Evolutionary conservation across 1,284 basidiomycete genomes (phyloP).

Genomic region (Phellopilus nigrolimitatus): DNA sequence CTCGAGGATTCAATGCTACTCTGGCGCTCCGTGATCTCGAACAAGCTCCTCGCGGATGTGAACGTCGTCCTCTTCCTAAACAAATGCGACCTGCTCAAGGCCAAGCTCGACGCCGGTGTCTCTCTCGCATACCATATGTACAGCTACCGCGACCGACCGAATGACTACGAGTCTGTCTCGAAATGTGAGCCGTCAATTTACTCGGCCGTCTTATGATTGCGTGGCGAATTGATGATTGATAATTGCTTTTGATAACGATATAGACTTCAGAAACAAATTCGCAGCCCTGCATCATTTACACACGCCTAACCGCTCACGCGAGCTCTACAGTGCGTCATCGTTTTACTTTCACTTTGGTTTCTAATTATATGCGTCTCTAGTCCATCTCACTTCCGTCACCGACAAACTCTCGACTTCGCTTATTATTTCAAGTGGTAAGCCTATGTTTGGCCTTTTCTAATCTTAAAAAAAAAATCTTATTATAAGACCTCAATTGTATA

Average conservation of each 20-base stretch:
- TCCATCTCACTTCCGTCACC: slow-evolving; percentile 76
- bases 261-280: slow-evolving; percentile 74
- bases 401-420: slow-evolving; percentile 42
- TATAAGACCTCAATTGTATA: background rate
- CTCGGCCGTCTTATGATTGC: slow-evolving; percentile 7
- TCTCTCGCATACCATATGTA: slow-evolving; percentile 61
- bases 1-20: slow-evolving; percentile 70
- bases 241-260: background rate
- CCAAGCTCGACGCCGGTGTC: slow-evolving; percentile 73
- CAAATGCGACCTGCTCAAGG: slow-evolving; percentile 66
- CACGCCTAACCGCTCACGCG: slow-evolving; percentile 63
- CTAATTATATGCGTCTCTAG: slow-evolving; percentile 31
- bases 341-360: background rate
- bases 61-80: slow-evolving; percentile 76
- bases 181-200: slow-evolving; percentile 57
- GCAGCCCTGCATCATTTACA: slow-evolving; percentile 58
- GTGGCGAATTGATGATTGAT: background rate
- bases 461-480: background rate
- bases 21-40: slow-evolving; percentile 64
- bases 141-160: slow-evolving; percentile 63
- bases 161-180: slow-evolving; percentile 67
- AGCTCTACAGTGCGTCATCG: slow-evolving; percentile 54
- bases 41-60: slow-evolving; percentile 62
- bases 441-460: background rate
- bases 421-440: slow-evolving; percentile 40